phyloP scores from a whole-genome alignment of 805 yeast genomes.

The Myxozyma neotropica region DNA sequence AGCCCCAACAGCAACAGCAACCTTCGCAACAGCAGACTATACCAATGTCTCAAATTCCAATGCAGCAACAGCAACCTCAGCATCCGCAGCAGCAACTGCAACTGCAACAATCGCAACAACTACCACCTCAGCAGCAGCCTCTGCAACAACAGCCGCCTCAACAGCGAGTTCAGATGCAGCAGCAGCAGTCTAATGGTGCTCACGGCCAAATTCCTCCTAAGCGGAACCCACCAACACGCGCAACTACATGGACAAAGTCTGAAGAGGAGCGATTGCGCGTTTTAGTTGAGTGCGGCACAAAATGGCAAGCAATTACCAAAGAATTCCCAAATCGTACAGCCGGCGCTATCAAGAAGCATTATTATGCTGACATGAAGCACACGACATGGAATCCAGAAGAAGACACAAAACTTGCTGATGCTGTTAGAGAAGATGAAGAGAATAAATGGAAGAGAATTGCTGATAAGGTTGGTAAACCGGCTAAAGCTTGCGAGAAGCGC shows the following conservation, averaged over 20 bases:
- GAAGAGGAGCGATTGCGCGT: slow-evolving; percentile 34
- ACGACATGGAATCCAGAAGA: slow-evolving; percentile 38
- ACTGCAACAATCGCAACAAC: slow-evolving; percentile 2
- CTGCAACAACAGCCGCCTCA: slow-evolving; percentile 2
- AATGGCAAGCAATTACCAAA: slow-evolving; percentile 38
- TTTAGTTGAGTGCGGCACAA: slow-evolving; percentile 37
- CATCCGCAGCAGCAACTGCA: not conserved
- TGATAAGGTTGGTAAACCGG: slow-evolving; percentile 37
- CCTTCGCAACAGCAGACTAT: not conserved
- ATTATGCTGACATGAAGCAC: slow-evolving; percentile 41
- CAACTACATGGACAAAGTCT: slow-evolving; percentile 32
- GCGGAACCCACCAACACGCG: slow-evolving; percentile 18
- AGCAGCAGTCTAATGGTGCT: slow-evolving; percentile 13
- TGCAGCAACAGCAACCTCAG: slow-evolving; percentile 5
- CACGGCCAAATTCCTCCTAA: slow-evolving; percentile 13
- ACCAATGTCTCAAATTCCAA: slow-evolving; percentile 3
- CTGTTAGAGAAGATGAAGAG: slow-evolving; percentile 36
- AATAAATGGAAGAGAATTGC: slow-evolving; percentile 37
- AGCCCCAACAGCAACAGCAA: slow-evolving; percentile 3
- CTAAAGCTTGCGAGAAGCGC: slow-evolving; percentile 38
- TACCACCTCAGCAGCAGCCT: slow-evolving; percentile 1
- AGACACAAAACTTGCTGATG: slow-evolving; percentile 34
- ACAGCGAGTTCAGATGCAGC: not conserved
- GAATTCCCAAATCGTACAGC: slow-evolving; percentile 40
- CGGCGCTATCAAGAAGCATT: slow-evolving; percentile 41